Evolutionary conservation across 2,329 filamentous ascomycete species (phyloP).

Genomic region (Talaromyces sp.): DNA sequence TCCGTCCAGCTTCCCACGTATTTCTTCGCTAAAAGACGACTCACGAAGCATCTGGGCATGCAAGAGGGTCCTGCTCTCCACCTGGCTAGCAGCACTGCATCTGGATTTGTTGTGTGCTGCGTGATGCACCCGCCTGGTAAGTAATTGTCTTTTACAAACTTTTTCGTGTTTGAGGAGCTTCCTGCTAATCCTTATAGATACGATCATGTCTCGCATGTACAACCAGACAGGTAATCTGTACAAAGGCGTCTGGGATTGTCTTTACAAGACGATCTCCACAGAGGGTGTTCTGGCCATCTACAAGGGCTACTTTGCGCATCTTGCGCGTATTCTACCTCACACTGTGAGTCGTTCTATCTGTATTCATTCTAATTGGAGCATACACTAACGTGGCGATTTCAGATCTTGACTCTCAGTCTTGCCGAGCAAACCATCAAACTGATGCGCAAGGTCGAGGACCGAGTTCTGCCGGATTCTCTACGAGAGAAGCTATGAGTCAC

Average conservation of each 20-base stretch:
- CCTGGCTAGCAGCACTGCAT: slow-evolving; percentile 78
- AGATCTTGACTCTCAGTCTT: slow-evolving; percentile 83
- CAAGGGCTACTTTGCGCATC: slow-evolving; percentile 93
- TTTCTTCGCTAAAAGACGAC: slow-evolving; percentile 87
- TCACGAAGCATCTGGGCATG: slow-evolving; percentile 80
- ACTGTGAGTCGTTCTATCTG: slow-evolving; percentile 50
- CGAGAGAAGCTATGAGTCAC: slow-evolving; percentile 42
- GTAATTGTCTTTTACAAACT: slow-evolving; percentile 19
- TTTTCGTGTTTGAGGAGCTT: neutral
- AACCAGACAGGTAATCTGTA: slow-evolving; percentile 99
- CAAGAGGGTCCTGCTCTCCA: slow-evolving; percentile 86
- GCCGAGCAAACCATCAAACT: slow-evolving; percentile 97
- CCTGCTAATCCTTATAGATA: slow-evolving; percentile 53
- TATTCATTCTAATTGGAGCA: neutral
- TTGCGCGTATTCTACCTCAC: slow-evolving; percentile 90
- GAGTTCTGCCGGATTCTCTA: slow-evolving; percentile 44
- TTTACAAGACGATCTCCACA: slow-evolving; percentile 83
- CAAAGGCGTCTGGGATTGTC: slow-evolving; percentile 83
- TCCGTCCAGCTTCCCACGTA: slow-evolving; percentile 96
- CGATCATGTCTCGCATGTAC: slow-evolving; percentile 97
- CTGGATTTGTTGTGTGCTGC: slow-evolving; percentile 93
- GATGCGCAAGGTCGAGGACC: slow-evolving; percentile 70
- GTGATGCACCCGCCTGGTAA: slow-evolving; percentile 94
- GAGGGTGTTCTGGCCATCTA: slow-evolving; percentile 92
- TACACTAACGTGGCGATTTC: slow-evolving; percentile 18